Evolutionary conservation across 306 rosid genomes (phyloP).

Genomic region (Potentilla sterilis): DNA sequence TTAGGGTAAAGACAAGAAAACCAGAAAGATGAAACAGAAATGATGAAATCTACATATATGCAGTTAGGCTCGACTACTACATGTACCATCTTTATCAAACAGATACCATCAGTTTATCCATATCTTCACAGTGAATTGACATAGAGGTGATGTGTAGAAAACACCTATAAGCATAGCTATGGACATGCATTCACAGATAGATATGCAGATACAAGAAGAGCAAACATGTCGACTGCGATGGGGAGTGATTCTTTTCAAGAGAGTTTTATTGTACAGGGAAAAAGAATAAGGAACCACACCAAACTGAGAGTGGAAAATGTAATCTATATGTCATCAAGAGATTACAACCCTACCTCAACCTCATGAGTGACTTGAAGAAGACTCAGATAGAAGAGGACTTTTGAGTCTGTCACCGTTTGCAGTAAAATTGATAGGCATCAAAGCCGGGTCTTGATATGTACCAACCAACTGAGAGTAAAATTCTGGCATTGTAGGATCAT

Average conservation of each 20-base stretch:
- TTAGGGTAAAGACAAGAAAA: not conserved
- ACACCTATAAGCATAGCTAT: not conserved
- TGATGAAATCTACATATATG: not conserved
- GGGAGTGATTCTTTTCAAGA: not conserved
- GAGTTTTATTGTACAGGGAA: slow-evolving; percentile 26
- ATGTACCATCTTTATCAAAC: not conserved
- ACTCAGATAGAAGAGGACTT: slow-evolving; percentile 53
- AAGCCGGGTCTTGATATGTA: slow-evolving; percentile 73
- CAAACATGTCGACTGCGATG: not conserved
- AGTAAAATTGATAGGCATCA: slow-evolving; percentile 56
- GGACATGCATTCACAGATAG: not conserved
- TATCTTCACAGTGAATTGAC: not conserved
- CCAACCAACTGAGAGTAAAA: slow-evolving; percentile 53
- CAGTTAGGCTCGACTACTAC: not conserved
- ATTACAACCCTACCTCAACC: slow-evolving; percentile 23
- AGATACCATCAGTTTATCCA: not conserved
- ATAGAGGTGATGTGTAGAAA: not conserved
- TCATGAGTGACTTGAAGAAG: slow-evolving; percentile 24
- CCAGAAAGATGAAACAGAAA: not conserved
- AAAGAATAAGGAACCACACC: slow-evolving; percentile 21
- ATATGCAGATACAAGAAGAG: slow-evolving; percentile 3
- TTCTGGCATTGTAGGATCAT: slow-evolving; percentile 49
- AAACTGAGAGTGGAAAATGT: not conserved
- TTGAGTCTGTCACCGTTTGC: slow-evolving; percentile 38
- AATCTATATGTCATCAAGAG: slow-evolving; percentile 2